These are phyloP conservation scores for Trametes maxima DNA, from an alignment of 768 basidiomycete species.

Conservation along the genomic window DNA sequence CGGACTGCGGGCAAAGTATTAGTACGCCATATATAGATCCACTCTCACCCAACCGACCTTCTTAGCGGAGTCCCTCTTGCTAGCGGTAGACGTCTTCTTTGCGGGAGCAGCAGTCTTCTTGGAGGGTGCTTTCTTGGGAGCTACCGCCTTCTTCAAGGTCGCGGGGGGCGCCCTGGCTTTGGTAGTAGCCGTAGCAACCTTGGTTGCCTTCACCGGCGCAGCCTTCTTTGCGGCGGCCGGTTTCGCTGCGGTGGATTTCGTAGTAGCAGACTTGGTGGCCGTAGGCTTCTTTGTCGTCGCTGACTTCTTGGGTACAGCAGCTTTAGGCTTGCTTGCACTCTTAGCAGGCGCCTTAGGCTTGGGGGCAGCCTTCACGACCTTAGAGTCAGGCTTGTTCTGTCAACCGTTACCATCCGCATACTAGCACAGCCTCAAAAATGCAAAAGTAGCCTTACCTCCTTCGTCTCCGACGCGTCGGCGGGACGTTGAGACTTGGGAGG, in stretches of 20 bases:
- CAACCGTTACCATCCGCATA: slow-evolving; percentile 20
- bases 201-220: slow-evolving; percentile 36
- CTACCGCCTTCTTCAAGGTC: slow-evolving; percentile 36
- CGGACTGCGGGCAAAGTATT: slow-evolving; percentile 6
- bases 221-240: slow-evolving; percentile 26
- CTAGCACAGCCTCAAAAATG: slow-evolving; percentile 25
- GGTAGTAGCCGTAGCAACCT: slow-evolving; percentile 29
- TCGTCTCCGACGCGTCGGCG: slow-evolving; percentile 45
- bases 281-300: neutral
- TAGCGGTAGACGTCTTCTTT: slow-evolving; percentile 39
- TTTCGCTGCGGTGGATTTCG: slow-evolving; percentile 22
- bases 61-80: slow-evolving; percentile 60
- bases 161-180: slow-evolving; percentile 43
- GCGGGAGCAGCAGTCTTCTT: slow-evolving; percentile 43
- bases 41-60: slow-evolving; percentile 46
- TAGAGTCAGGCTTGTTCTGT: slow-evolving; percentile 42
- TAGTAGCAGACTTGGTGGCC: slow-evolving; percentile 6
- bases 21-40: neutral
- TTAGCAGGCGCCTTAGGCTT: slow-evolving; percentile 8
- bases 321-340: slow-evolving; percentile 23
- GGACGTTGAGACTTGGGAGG: slow-evolving; percentile 59
- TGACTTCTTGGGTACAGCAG: slow-evolving; percentile 21
- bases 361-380: slow-evolving; percentile 29
- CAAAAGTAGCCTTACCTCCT: slow-evolving; percentile 48
- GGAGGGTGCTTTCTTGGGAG: slow-evolving; percentile 34